Evolutionary conservation across 1,284 basidiomycete genomes (phyloP), one percentile per base, ranked within the genome.

Genomic region (Boletellus dicymbophilus): DNA sequence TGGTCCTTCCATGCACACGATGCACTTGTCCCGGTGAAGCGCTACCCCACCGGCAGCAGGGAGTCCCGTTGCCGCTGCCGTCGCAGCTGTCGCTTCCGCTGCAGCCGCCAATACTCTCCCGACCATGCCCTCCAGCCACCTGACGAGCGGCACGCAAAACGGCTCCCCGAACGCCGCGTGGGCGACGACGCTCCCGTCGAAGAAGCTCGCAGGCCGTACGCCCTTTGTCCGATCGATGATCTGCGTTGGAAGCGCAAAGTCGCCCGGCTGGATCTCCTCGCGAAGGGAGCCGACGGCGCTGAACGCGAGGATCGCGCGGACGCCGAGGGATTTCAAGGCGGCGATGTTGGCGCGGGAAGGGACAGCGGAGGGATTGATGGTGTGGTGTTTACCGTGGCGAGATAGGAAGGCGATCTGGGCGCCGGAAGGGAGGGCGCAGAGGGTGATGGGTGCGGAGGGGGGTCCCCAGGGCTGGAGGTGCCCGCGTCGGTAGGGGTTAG

Each of bases 1-100:
- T n/a, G 93, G 94, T 4, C 96, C 96, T 67, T 99, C 96, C 95
- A 99, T 99, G 68, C 93, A 96, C 37, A 99, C 88, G 48, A 97
- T 85, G 11, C 85, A 89, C 76, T 91, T 95, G 39, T 81, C 85
- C 18, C 80, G 84, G 69, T 95, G 92, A 47, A 96, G 69, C 63
- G 79, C 73, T 39, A 85, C 79, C 2, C 76, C 76, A 6, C n/a
- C n/a, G n/a, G n/a, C n/a, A n/a, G n/a, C n/a, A n/a, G n/a, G n/a
- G n/a, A n/a, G n/a, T n/a, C n/a, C n/a, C n/a, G n/a, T n/a, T n/a
- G n/a, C n/a, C n/a, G n/a, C n/a, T n/a, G n/a, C n/a, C n/a, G n/a
- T n/a, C n/a, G n/a, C 75, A 66, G 1, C 79, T 15, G 20, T 16
- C 20, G 8, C 82, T 37, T 82, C 79, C 23, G 72, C 71, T 16